Base-by-base conservation (phyloP, 2,329 filamentous ascomycete genomes). In the Arthrobotrys megalospora region DNA sequence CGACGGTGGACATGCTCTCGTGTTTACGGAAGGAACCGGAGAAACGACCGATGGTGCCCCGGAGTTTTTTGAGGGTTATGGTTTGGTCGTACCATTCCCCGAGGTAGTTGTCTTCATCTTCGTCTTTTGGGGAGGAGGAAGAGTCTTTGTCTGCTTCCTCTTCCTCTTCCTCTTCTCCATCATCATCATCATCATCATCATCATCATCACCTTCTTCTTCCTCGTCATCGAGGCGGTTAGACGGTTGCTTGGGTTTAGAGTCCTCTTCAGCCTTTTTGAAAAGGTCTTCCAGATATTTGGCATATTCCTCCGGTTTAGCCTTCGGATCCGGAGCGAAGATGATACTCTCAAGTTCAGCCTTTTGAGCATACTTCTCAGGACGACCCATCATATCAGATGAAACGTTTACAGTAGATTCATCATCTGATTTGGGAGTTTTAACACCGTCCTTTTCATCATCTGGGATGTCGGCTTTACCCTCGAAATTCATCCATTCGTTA, bases 401-500 rank as follows among this genome's bases (percentile, higher is more conserved):
- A 12, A 77, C 16, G n/a, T 52, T 60, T 8, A 53, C 32, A 1
- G 67, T 55, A 28, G 67, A 72, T 16, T 68, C 67, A 11, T 78
- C 75, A 58, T 78, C 75, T 11, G 75, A 78, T 28, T 63, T 78
- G 14, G 75, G 75, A 12, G 75, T 78, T 32, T 68, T 78, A 14
- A 78, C 28, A 19, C 67, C 75, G 36, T 78, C 75, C 11, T 32
- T 47, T 19, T 72, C 75, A 34, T 78, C 75, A 32, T 78, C 75
- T 14, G 16, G 34, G 6, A 58, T 3, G 24, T 71, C 67, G 6
- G 43, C 11, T 64, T 72, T 78, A 7, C 75, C 75, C 45, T 78
- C 75, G 19, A 78, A 78, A 28, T 67, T 64, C 75, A 78, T 78
- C 76, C 76, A 79, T 64, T 79, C 76, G n/a, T 75, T 69, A 52